Conservation (phyloP, 805 yeast genomes). For the Spathaspora hagerdaliae region DNA sequence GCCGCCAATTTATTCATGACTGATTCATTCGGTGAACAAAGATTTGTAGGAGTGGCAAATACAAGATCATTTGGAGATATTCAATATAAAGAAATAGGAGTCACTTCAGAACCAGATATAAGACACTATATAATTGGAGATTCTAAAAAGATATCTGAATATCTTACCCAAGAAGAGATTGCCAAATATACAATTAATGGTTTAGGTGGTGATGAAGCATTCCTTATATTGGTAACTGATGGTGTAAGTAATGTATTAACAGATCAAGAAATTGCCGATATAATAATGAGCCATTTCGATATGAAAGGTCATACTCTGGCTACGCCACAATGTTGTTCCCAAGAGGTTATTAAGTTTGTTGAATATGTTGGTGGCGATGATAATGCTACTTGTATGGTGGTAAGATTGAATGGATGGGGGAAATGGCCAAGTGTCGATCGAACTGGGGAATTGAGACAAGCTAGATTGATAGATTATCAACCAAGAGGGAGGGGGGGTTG, state of each 20-base stretch:
- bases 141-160: slow-evolving; percentile 23
- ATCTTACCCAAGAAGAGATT: slow-evolving; percentile 36
- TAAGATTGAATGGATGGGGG: slow-evolving; percentile 89
- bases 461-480: slow-evolving; percentile 49
- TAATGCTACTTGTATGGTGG: slow-evolving; percentile 87
- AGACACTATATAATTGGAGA: slow-evolving; percentile 67
- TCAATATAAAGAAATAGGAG: slow-evolving; percentile 75
- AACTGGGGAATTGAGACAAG: slow-evolving; percentile 78
- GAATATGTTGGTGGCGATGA: slow-evolving; percentile 90
- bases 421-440: slow-evolving; percentile 83
- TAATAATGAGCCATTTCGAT: slow-evolving; percentile 65
- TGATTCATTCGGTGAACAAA: slow-evolving; percentile 90
- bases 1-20: slow-evolving; percentile 62
- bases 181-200: slow-evolving; percentile 32
- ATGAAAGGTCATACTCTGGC: slow-evolving; percentile 66
- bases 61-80: slow-evolving; percentile 93
- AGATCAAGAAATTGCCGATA: slow-evolving; percentile 90
- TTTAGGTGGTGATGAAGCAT: slow-evolving; percentile 84
- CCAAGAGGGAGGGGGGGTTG: slow-evolving; percentile 20
- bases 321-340: slow-evolving; percentile 81
- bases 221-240: slow-evolving; percentile 77
- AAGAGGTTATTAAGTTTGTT: slow-evolving; percentile 78
- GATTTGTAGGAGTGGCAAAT: slow-evolving; percentile 81
- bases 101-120: slow-evolving; percentile 90
- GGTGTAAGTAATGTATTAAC: slow-evolving; percentile 79